Evolutionary conservation across 2,329 filamentous ascomycete genomes (phyloP), one percentile per base, ranked within the genome.

Genomic region (Eurotiales sp.): DNA sequence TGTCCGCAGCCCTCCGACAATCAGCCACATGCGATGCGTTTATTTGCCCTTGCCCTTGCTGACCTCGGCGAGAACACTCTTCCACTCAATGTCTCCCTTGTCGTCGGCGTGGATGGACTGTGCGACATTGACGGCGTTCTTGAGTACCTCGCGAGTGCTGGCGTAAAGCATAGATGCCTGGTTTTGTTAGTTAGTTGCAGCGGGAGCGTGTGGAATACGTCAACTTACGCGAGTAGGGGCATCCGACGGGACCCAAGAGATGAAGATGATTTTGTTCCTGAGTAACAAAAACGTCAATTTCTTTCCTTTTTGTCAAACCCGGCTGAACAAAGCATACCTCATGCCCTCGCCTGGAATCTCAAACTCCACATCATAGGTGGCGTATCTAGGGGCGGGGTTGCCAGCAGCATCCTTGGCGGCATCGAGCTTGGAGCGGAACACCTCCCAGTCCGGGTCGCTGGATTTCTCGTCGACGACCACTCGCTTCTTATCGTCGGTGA

Each of bases 251-350:
- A 73, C 71, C 72, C 72, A 75, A 53, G 72, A 75, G 59, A 77
- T 77, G 68, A 77, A 77, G 52, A 75, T 64, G 58, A 77, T 77
- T 66, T 77, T 77, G 68, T 67, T 74, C 61, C 75, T 77, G 49
- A 46, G 55, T 40, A 3, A 37, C 36, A 15, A n/a, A n/a, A n/a
- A n/a, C n/a, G n/a, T n/a, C n/a, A n/a, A n/a, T n/a, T 29, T 12
- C 21, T 14, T 32, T 47, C 3, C 8, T 11, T 27, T 30, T 12
- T 7, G 19, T n/a, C 23, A 8, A 17, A 15, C 37, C 8, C 11
- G 2, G 27, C 19, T 30, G 7, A n/a, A n/a, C 44, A 53, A 34
- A 22, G 7, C 67, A 56, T 65, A 77, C 74, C 74, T 66, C 63
- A 73, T 74, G 60, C 74, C 75, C 61, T 77, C 75, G 56, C 71